These are phyloP conservation scores for Lentinula edodes DNA, from an alignment of 768 basidiomycete genomes.

Conservation along the genomic window DNA sequence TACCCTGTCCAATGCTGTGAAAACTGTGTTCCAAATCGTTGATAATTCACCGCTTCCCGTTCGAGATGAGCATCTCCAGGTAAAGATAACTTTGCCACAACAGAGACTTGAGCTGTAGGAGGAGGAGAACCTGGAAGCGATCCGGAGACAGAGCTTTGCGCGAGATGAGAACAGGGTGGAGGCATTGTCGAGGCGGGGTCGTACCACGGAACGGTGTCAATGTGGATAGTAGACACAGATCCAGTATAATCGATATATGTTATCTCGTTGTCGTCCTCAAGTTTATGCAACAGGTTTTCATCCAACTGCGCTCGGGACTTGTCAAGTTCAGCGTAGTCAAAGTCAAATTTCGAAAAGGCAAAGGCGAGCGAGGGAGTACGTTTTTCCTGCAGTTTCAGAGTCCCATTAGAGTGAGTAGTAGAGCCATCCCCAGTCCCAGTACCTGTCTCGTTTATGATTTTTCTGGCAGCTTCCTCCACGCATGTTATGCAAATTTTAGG, in stretches of 20 bases:
- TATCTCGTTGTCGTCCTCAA: neutral
- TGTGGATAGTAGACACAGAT: neutral
- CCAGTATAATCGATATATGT: neutral
- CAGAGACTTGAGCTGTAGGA: conserved; percentile 31
- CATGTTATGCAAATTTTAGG: conserved; percentile 33
- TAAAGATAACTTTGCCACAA: conserved; percentile 41
- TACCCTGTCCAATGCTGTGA: conserved; percentile 47
- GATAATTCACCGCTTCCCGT: conserved; percentile 38
- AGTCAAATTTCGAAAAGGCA: neutral
- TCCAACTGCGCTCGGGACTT: neutral
- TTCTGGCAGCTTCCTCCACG: conserved; percentile 14
- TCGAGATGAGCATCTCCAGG: conserved; percentile 30
- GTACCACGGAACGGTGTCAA: neutral
- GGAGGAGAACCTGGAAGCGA: conserved; percentile 15
- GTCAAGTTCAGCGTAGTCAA: neutral
- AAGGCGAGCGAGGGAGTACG: neutral
- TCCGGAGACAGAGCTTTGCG: neutral
- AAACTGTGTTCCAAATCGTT: conserved; percentile 37
- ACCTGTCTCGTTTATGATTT: neutral
- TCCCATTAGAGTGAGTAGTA: neutral
- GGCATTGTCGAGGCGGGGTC: neutral
- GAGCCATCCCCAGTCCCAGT: neutral
- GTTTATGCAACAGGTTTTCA: neutral
- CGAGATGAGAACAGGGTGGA: neutral
- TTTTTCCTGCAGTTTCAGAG: neutral